Base-by-base conservation (phyloP, 305 asterid species). In the Solanum aculeatissimum region DNA sequence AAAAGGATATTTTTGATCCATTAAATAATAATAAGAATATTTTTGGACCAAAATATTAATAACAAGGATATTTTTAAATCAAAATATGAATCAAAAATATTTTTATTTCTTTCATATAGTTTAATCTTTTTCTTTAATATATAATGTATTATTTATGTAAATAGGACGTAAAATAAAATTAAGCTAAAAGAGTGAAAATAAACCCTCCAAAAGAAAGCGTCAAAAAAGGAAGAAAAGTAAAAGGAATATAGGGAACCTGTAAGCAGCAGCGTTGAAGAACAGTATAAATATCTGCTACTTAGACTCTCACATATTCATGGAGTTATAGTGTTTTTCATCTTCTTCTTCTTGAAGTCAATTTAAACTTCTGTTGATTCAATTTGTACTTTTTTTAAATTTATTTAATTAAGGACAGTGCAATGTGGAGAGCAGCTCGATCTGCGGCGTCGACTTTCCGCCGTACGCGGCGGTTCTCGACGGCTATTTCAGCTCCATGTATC, bases 381-480 rank as follows among this genome's bases (percentile, higher is more conserved):
- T 75, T 38, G 3, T 49, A 49, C 43, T 16, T 3, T 0, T 74
- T 23, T 9, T 23, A 35, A 35, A 4, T 25, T 75, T 47, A 13
- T 14, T 58, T 58, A 13, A 6, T 0, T 14, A 74, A 72, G 25
- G 62, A 47, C 21, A 38, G 79, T 35, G 83, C 83, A 85, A 95
- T 97, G 98, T 92, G 94, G 98, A 89, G 92, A 86, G 89, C 90
- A 43, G 91, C 89, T 91, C 96, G 97, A 92, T 92, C 98, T 89
- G 95, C 97, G 85, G 88, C 92, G 89, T 85, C 93, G 87, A 78
- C 90, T 84, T 86, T 93, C 91, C 95, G 97, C 85, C 91, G 85
- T 69, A 85, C 91, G 72, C 91, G 92, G 89, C 83, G 92, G 88
- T 86, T 92, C 91, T 92, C 98, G 87, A 92, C 94, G 71, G 95